These are phyloP conservation scores for Graphilbum sp. DNA, from an alignment of 2,329 filamentous ascomycete genomes.

Conservation along the genomic window DNA sequence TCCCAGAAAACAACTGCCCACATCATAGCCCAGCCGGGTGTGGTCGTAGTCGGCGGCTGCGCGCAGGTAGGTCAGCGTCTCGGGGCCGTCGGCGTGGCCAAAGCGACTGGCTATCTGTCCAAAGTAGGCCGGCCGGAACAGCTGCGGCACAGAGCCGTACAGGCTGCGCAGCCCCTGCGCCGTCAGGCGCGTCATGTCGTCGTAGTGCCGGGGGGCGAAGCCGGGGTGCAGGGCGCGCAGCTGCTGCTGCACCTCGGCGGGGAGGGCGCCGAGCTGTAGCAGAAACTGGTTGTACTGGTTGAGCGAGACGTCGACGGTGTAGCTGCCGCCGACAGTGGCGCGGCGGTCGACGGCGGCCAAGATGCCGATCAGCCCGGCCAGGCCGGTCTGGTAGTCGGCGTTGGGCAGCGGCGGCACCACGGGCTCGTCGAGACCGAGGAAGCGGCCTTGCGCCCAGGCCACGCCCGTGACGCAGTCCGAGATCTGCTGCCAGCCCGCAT, in stretches of 20 bases:
- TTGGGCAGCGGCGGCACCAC: conserved; percentile 50
- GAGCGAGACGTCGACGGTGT: conserved; percentile 46
- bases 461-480: conserved; percentile 34
- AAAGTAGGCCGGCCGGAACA: no score
- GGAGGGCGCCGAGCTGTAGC: conserved; percentile 41
- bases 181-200: no score
- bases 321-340: conserved; percentile 46
- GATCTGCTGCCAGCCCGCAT: conserved; percentile 33
- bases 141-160: no score
- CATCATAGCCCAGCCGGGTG: no score
- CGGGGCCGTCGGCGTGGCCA: no score
- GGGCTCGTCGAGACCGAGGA: conserved; percentile 45
- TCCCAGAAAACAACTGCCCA: no score
- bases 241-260: conserved; percentile 34
- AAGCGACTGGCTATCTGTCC: no score
- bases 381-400: conserved; percentile 54
- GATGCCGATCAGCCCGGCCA: conserved; percentile 52
- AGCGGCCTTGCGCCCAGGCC: conserved; percentile 44
- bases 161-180: no score
- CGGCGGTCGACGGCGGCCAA: conserved; percentile 46
- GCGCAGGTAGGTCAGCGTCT: no score
- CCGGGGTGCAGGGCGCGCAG: no score
- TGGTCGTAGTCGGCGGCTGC: no score
- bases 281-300: conserved; percentile 54
- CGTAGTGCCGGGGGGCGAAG: no score